A percentile compares a stretch with the other conserved stretches of the same genome.
phyloP scores from a whole-genome alignment of 78 protist genomes.

The Dictyostelium firmibasis region DNA sequence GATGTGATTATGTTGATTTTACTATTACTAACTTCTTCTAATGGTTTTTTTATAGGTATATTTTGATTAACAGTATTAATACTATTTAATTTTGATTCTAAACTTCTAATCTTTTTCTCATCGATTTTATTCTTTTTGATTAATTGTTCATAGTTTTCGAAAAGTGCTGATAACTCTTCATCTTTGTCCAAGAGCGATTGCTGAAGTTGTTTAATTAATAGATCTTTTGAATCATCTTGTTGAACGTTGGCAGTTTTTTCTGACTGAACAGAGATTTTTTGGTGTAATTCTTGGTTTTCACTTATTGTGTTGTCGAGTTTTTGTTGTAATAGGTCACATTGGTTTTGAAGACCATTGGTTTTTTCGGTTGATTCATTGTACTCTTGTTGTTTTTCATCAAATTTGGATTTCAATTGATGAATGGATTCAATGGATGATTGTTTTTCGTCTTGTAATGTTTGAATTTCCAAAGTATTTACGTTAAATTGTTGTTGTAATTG shows the following conservation, averaged over 20 bases:
- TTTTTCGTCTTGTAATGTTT: background rate
- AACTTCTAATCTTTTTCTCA: slow-evolving; percentile 5
- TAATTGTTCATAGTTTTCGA: slow-evolving; percentile 18
- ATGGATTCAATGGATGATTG: background rate
- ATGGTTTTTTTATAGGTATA: background rate
- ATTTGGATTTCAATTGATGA: background rate
- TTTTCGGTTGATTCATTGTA: background rate
- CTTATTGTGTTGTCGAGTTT: background rate
- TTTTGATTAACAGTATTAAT: background rate
- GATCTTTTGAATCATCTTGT: background rate
- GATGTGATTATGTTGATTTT: background rate
- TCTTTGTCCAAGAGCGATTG: slow-evolving; percentile 1
- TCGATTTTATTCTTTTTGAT: background rate
- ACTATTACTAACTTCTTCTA: background rate
- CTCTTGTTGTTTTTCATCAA: background rate
- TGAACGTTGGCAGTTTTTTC: background rate
- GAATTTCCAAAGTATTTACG: background rate
- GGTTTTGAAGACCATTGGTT: background rate
- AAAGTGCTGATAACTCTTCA: background rate
- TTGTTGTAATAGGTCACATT: background rate
- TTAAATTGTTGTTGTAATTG: background rate
- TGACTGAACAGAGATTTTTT: background rate
- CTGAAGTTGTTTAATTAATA: background rate
- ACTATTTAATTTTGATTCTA: background rate
- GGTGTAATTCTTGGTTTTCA: background rate